Evolutionary conservation across 345 rosid genomes (phyloP), one percentile per base, ranked within the genome.

Genomic region (Euphorbia lathyris): DNA sequence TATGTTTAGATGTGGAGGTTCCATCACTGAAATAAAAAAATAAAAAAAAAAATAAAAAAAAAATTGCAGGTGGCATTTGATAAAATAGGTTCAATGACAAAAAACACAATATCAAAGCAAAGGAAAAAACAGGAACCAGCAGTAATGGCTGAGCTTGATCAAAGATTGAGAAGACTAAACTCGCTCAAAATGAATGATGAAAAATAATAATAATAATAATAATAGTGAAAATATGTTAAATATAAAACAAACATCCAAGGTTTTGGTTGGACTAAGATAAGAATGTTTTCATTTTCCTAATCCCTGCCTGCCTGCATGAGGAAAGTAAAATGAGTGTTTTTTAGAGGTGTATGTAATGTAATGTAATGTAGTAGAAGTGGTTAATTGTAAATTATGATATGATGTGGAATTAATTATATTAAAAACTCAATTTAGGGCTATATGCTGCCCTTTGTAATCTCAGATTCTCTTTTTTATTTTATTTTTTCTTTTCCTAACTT

Each of bases 61-160:
- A 2, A 34, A 17, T 26, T 66, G 77, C 85, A 96, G 98, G 97
- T 96, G 77, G 99, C 99, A 5, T 90, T 87, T 58, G 98, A 92
- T 81, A 88, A 89, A 73, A 83, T 92, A 0, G 96, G 99, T 40
- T 90, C 91, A 0, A 84, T 96, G 98, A 90, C 94, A 23, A 90
- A 98, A n/a, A 87, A 89, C 83, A 89, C 92, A 0, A 86, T 96
- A 79, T 96, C 97, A 0, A 96, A 96, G 84, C 88, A 92, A 78
- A 83, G 99, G 85, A 96, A 96, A 78, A 96, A 88, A 80, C 99
- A 92, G 78, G 98, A 96, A 78, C 88, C 97, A 1, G 98, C 97
- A 16, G 99, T 96, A 51, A 84, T 90, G 97, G 98, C 97, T 47
- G 99, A 96, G 82, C 93, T 96, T 23, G 97, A 90, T 77, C 90